These are phyloP conservation scores for Hygrophila difformis DNA, from an alignment of 257 asterid species.

Conservation along the genomic window DNA sequence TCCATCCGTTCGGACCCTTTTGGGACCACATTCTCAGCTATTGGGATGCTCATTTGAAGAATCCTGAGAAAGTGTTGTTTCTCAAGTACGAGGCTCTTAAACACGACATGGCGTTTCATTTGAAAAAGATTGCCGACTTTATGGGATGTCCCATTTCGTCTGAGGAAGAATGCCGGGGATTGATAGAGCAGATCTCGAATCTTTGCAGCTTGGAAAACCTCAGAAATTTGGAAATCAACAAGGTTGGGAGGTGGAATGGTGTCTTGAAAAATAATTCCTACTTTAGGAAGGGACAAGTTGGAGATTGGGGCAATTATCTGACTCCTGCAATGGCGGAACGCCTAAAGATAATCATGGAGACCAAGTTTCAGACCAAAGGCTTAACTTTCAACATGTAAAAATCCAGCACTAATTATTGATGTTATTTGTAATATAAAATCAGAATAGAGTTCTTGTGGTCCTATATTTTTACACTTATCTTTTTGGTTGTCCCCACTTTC, in stretches of 20 bases:
- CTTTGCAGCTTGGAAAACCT: not conserved
- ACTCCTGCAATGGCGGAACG: not conserved
- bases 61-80: not conserved
- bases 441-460: too few species aligned
- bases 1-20: not conserved
- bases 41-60: not conserved
- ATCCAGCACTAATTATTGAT: too few species aligned
- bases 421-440: too few species aligned
- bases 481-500: too few species aligned
- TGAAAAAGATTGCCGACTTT: not conserved
- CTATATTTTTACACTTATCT: too few species aligned
- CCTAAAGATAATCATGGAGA: not conserved
- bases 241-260: not conserved
- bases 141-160: not conserved
- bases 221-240: not conserved
- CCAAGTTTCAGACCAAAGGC: too few species aligned
- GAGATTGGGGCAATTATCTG: not conserved
- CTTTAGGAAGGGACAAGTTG: conserved; percentile 5
- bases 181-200: not conserved
- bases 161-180: not conserved
- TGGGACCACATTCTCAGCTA: not conserved
- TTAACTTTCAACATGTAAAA: too few species aligned
- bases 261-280: not conserved
- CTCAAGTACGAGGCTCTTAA: conserved; percentile 4
- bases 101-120: not conserved